phyloP scores from a whole-genome alignment of 306 rosid genomes.

The Heteromeles arbutifolia region DNA sequence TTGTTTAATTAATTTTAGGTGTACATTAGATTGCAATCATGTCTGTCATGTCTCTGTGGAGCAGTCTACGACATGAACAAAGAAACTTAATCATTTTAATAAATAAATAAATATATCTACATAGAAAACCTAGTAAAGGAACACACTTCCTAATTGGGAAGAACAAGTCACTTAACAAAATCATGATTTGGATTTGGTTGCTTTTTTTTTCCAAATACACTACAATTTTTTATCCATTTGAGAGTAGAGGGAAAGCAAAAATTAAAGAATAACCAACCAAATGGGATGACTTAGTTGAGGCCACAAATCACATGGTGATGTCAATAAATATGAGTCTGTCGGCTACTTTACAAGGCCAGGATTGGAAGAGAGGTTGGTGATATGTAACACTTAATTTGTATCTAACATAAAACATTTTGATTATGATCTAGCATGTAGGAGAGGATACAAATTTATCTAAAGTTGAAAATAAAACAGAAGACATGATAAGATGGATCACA shows the following conservation, averaged over 20 bases:
- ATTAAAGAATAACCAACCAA: slow-evolving; percentile 44
- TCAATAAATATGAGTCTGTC: slow-evolving; percentile 80
- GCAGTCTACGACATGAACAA: slow-evolving; percentile 25
- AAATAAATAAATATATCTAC: slow-evolving; percentile 14
- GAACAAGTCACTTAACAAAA: slow-evolving; percentile 31
- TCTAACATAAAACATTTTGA: slow-evolving; percentile 47
- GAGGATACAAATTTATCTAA: slow-evolving; percentile 59
- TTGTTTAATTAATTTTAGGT: slow-evolving; percentile 28
- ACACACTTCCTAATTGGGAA: slow-evolving; percentile 54
- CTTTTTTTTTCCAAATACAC: neutral
- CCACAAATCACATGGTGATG: slow-evolving; percentile 78
- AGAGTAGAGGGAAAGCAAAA: neutral
- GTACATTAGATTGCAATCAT: slow-evolving; percentile 32
- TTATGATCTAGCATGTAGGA: slow-evolving; percentile 67
- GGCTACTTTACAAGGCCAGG: slow-evolving; percentile 70
- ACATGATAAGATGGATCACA: slow-evolving; percentile 55
- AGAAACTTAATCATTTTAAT: neutral
- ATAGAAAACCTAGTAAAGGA: slow-evolving; percentile 39
- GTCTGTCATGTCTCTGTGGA: slow-evolving; percentile 30
- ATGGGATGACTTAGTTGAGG: slow-evolving; percentile 58
- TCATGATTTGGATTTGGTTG: slow-evolving; percentile 42
- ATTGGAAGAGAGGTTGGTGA: slow-evolving; percentile 40
- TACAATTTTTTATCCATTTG: slow-evolving; percentile 1
- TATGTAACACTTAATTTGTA: slow-evolving; percentile 26
- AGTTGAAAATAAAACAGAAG: slow-evolving; percentile 29